Evolutionary conservation across 176 grass and related monocot genomes (phyloP).

Genomic region (Musa itinerans): DNA sequence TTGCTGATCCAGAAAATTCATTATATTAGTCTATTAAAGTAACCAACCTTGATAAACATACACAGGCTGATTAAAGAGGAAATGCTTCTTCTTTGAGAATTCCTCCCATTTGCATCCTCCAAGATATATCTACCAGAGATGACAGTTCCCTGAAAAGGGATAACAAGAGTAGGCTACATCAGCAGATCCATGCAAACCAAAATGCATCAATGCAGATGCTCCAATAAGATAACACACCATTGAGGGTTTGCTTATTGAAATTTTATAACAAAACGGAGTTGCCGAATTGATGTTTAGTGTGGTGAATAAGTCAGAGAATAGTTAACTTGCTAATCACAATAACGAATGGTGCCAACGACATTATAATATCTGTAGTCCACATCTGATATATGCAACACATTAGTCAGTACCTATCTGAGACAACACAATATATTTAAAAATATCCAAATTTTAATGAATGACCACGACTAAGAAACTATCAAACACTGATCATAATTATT

Average conservation of each 20-base stretch:
- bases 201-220: background rate
- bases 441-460: background rate
- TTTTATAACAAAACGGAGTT: background rate
- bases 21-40: background rate
- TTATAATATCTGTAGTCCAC: too few species aligned
- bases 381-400: too few species aligned
- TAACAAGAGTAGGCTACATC: conserved; percentile 11
- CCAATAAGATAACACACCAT: background rate
- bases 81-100: conserved; percentile 59
- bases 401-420: too few species aligned
- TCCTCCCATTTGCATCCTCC: conserved; percentile 76
- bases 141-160: conserved; percentile 54
- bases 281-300: background rate
- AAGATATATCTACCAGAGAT: conserved; percentile 65
- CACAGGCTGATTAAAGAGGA: conserved; percentile 21
- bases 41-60: background rate
- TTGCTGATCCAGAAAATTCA: background rate
- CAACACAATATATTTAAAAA: too few species aligned
- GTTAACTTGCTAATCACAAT: too few species aligned
- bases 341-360: too few species aligned
- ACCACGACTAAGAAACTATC: background rate
- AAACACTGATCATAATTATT: too few species aligned
- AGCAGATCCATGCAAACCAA: background rate
- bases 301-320: background rate
- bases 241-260: background rate